phyloP scores from a whole-genome alignment of 768 basidiomycete species.

The Thelephora ganbajun region DNA sequence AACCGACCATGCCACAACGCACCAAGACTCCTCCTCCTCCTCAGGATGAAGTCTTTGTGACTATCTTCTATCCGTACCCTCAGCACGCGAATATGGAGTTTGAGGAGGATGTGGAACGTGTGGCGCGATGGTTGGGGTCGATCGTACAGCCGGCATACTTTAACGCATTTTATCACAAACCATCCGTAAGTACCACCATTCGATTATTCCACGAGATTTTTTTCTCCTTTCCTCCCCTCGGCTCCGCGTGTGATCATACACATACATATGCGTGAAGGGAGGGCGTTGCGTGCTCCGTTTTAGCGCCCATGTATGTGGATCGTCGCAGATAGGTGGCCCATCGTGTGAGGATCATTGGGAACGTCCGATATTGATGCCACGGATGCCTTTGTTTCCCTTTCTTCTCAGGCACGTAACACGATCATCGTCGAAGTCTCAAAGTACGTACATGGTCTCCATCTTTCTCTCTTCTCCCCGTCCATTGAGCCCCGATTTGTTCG shows the following conservation, averaged over 20 bases:
- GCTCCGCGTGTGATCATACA: no score
- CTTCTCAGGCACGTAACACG: constrained; percentile 25
- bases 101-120: constrained; percentile 20
- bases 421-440: constrained; percentile 29
- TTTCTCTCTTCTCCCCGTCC: neutral
- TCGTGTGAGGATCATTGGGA: neutral
- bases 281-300: no score
- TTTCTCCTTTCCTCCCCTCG: neutral
- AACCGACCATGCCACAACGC: constrained; percentile 25
- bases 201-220: neutral
- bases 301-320: no score
- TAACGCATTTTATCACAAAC: constrained; percentile 29
- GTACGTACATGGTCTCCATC: constrained; percentile 14
- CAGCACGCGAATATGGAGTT: constrained; percentile 27
- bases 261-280: no score
- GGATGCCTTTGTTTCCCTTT: neutral
- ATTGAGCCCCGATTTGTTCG: no score
- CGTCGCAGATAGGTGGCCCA: no score
- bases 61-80: constrained; percentile 31
- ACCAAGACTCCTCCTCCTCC: constrained; percentile 25
- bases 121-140: constrained; percentile 30
- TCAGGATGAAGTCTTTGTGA: constrained; percentile 30
- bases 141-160: constrained; percentile 22
- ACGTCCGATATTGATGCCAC: neutral
- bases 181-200: constrained; percentile 20